Base-by-base conservation (phyloP, 768 basidiomycete species). In the Xanthoconium stramineum region DNA sequence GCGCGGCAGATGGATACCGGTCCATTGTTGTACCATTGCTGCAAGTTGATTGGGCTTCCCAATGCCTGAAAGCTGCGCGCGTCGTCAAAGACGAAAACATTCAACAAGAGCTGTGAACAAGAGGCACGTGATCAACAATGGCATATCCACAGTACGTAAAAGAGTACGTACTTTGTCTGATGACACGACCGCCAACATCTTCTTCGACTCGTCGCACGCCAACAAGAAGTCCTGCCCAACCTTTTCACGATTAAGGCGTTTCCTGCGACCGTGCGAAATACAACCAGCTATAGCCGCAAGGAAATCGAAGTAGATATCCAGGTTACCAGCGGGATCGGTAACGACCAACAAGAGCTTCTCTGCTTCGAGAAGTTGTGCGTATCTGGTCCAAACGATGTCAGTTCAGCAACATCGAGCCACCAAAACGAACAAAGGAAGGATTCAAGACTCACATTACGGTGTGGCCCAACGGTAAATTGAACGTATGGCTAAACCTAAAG, bases 201-300 rank as follows among this genome's bases (percentile, higher is more conserved):
- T 75, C 57, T 76, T 80, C 12, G 70, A 64, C 59, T 85, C 83
- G 47, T 85, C 82, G 55, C 76, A 83, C 0, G 83, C 73, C 5
- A 84, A 50, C 10, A 79, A n/a, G 44, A 75, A 71, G 7, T 77
- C 70, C 6, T 72, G 64, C 0, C 80, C 82, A 15, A 83, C 72
- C 61, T 78, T 82, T 54, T 78, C 76, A 8, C 72, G 74, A 52
- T 75, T 72, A 13, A 84, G 63, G 0, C n/a, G 33, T 48, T 76
- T 76, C 35, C 70, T 65, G 8, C 53, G 52, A 1, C 62, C 53
- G 8, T 61, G 61, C 0, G 36, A 14, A 11, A 82, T 60, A 0
- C 75, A 71, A 12, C 64, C 53, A 0, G 69, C 67, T 7, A 83
- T 67, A 11, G 40, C 54, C 2, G 53, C 37, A 1, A 75, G 52